Evolutionary conservation across 1,284 basidiomycete species (phyloP).

Genomic region (Pyrrhoderma lamaoense): DNA sequence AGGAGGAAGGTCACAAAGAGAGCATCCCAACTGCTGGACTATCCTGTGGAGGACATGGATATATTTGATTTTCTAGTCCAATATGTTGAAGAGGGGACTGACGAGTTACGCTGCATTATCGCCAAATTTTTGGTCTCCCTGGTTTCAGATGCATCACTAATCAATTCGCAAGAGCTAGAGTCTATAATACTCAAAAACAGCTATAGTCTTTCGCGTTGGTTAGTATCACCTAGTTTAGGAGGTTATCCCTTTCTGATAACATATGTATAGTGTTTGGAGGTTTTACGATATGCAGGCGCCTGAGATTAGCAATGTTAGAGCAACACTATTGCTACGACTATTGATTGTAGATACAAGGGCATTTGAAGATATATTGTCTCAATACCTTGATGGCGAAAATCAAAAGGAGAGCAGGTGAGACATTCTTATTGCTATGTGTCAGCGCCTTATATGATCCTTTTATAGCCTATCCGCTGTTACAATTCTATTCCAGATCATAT

Average conservation of each 20-base stretch:
- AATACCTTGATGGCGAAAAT: conserved; percentile 28
- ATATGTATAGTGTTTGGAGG: conserved; percentile 47
- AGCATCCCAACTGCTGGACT: conserved; percentile 39
- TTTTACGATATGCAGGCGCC: conserved; percentile 52
- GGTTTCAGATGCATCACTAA: conserved; percentile 45
- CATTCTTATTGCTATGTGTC: conserved; percentile 2
- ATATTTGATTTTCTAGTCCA: conserved; percentile 44
- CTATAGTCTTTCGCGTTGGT: conserved; percentile 49
- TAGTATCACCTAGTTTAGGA: conserved; percentile 18
- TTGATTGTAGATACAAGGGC: conserved; percentile 56
- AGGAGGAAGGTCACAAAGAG: conserved; percentile 45
- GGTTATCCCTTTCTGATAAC: conserved; percentile 2
- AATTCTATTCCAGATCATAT: conserved; percentile 53
- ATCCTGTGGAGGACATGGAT: conserved; percentile 42
- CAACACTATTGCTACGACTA: conserved; percentile 48
- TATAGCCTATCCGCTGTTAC: conserved; percentile 33
- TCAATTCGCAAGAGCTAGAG: conserved; percentile 60
- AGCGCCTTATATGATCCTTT: conserved; percentile 1
- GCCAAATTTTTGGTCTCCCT: conserved; percentile 58
- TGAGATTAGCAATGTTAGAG: conserved; percentile 44
- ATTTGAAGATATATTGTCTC: conserved; percentile 42
- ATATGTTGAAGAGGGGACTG: conserved; percentile 43
- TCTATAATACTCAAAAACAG: conserved; percentile 63
- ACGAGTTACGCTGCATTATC: conserved; percentile 47
- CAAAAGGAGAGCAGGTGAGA: conserved; percentile 45